These are phyloP conservation scores for Hypoxylon cercidicola DNA, from an alignment of 495 filamentous ascomycete species.

Conservation along the genomic window DNA sequence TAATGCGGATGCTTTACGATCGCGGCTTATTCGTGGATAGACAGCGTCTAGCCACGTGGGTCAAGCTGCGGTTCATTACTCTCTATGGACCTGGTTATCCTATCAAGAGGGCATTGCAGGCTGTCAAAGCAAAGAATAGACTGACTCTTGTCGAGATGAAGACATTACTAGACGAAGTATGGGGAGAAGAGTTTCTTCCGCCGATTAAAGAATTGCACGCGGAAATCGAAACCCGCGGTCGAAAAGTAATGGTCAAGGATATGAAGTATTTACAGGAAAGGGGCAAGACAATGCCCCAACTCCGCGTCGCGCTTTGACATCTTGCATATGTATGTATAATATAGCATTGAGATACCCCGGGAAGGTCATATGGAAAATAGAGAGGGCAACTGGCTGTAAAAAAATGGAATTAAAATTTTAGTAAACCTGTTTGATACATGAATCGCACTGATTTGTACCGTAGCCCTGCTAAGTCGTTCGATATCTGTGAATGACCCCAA, in stretches of 20 bases:
- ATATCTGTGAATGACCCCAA: slow-evolving; percentile 13
- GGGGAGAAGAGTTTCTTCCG: slow-evolving; percentile 48
- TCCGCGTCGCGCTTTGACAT: slow-evolving; percentile 17
- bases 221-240: slow-evolving; percentile 20
- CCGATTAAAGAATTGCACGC: slow-evolving; percentile 30
- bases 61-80: slow-evolving; percentile 39
- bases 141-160: slow-evolving; percentile 43
- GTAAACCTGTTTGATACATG: slow-evolving; percentile 28
- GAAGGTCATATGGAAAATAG: slow-evolving; percentile 13
- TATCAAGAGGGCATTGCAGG: slow-evolving; percentile 13
- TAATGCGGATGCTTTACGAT: slow-evolving; percentile 41
- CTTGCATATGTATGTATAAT: slow-evolving; percentile 8
- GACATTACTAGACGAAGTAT: slow-evolving; percentile 43
- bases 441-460: slow-evolving; percentile 5
- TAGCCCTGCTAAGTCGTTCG: slow-evolving; percentile 17
- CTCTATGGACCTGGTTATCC: slow-evolving; percentile 42
- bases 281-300: slow-evolving; percentile 21
- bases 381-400: neutral
- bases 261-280: slow-evolving; percentile 20
- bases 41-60: slow-evolving; percentile 5
- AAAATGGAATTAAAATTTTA: slow-evolving; percentile 36
- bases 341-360: slow-evolving; percentile 31
- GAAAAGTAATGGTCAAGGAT: slow-evolving; percentile 11
- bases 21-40: slow-evolving; percentile 34
- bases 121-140: slow-evolving; percentile 32